Base-by-base conservation (phyloP, 305 asterid genomes). In the Rubia tinctorum region DNA sequence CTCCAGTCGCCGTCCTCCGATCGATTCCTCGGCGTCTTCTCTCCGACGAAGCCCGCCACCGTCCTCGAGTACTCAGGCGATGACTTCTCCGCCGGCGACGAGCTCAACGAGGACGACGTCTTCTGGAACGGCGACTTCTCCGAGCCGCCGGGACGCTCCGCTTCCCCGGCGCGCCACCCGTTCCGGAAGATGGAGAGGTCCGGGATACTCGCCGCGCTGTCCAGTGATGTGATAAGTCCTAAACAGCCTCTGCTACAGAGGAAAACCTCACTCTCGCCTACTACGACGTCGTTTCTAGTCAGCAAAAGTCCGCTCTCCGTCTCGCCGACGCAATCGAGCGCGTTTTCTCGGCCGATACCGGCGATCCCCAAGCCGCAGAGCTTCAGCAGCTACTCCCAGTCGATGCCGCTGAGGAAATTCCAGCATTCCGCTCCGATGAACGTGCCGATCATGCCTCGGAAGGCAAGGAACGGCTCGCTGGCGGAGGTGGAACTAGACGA, bases 381-480 rank as follows among this genome's bases (percentile, higher is more conserved):
- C 73, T 45, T 20, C 73, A 73, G 39, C 1, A 78, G 69, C 73
- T 79, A 76, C 86, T 77, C 90, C 27, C 90, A 87, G 69, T 86
- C 92, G 62, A 79, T 85, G 85, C 87, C 92, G 76, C 79, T 63
- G 39, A 81, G 85, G 72, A 80, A 84, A 71, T 88, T 86, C 75
- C 90, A 87, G 77, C 89, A 87, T 55, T 90, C 96, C 75, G 91
- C 91, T 55, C 96, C 95, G 53, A 74, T 90, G 82, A 87, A 84
- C 55, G 87, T 90, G 3, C 96, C 95, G 80, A 84, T 82, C 78
- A 79, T 80, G 84, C 80, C 83, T 71, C 80, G 81, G 47, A 88
- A 87, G 76, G 71, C 75, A 73, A 84, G 66, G 75, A 83, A 78
- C 39, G 78, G 71, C 0, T 75, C 68, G 47, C 65, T 75, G 7